Base-by-base conservation (phyloP, 352 stramenopile species). In the Pythium apleroticum region DNA sequence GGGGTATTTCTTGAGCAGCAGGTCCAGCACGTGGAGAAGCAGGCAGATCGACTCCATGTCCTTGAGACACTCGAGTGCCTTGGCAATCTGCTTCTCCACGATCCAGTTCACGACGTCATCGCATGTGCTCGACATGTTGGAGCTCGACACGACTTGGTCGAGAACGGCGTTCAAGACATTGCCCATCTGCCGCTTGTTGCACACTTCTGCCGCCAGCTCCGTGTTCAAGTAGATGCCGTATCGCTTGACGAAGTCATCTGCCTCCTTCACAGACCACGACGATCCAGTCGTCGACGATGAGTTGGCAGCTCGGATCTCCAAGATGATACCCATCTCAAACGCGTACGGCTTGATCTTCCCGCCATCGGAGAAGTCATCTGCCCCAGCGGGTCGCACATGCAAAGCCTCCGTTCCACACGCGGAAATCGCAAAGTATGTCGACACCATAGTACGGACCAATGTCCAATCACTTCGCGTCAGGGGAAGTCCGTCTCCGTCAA, bases 141-240 rank as follows among this genome's bases (percentile, higher is more conserved):
- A 76, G 53, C 78, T 91, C n/a, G 86, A 87, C 24, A 95, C 83
- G 8, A 91, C 84, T 41, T 91, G 78, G 55, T 92, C 77, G 17
- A 96, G 69, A 6, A 96, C 81, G 46, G 83, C 66, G 35, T 86
- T 86, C 27, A 95, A 68, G 22, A 81, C 84, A n/a, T 64, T 69
- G 8, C 76, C 73, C 58, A 93, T 89, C 12, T 83, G 69, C 15
- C 74, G 81, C 49, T 87, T 71, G 30, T 88, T 94, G 67, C 86
- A 95, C 0, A 93, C 75, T 66, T 95, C 79, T 37, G 86, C 85
- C 20, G 88, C 88, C 37, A 93, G 69, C 52, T 96, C 88, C 7
- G 87, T 80, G 55, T 93, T 91, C 50, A 96, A 69, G 60, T 96
- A 96, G 28, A 86, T 86, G 10, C 86, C 86, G 43, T 96, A 96